Base-by-base conservation (phyloP, 2,329 filamentous ascomycete species). In the Sarocladium brachiariae region DNA sequence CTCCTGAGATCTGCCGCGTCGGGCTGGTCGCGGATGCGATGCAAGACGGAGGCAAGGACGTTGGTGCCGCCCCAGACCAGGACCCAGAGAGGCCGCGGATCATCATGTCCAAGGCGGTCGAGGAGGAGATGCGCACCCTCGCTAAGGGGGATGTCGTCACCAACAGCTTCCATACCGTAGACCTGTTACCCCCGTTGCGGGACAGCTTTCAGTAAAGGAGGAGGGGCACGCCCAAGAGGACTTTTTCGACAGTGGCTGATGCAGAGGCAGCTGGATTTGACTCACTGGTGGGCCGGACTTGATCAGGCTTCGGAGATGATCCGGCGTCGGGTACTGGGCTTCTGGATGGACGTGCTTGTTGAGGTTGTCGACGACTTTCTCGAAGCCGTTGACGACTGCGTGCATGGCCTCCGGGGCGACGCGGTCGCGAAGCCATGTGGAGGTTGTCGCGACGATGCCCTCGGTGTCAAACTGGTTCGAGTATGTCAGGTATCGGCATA, bases 1-100 rank as follows among this genome's bases (percentile, higher is more conserved):
- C 62, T 55, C 2, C 67, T 61, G 19, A 78, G 63, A 0, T 51
- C 52, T 0, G 63, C 59, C 1, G 68, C 61, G 1, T 73, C 67
- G 24, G 68, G 58, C 13, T 45, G 6, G 11, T 5, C 39, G 23
- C 39, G 39, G 39, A 45, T 45, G 21, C 30, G 25, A 10, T n/a
- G 5, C 9, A 79, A 64, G 1, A 70, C 73, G 50, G 75, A 69
- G 2, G 76, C 76, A 3, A 80, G 68, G 2, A 72, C 70, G 52
- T 78, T 79, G 23, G 72, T 70, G 14, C 76, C 76, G 11, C 75
- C 76, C 77, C 76, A 80, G 56, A 66, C 66, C 1, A 78, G 65
- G 4, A 78, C 63, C 73, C 75, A 80, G 4, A 80, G 66, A 3
- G 74, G 73, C 1, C 4, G 57, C 50, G 2, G 52, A 53, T 18